Percentiles rank a stretch among this genome's conserved stretches.
Conservation (phyloP, 164 flowering plant species). For the Kalanchoe fedtschenkoi region DNA sequence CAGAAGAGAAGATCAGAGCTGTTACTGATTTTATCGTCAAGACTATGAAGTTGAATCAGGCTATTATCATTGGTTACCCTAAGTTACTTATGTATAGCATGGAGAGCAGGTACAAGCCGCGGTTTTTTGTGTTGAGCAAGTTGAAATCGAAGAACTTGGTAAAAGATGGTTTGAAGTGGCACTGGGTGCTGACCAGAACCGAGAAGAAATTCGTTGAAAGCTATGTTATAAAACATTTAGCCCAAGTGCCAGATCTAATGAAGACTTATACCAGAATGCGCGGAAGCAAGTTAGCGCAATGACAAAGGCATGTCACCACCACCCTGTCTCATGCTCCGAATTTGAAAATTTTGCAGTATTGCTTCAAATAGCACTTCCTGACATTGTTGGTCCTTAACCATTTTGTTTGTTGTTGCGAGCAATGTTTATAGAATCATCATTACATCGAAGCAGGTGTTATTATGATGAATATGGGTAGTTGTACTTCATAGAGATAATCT, state of each 20-base stretch:
- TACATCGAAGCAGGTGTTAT: no score
- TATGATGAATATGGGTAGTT: no score
- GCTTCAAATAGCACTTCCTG: not conserved
- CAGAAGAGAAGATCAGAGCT: conserved; percentile 13
- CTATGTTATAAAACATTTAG: conserved; percentile 6
- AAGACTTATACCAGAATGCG: not conserved
- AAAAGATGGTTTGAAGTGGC: not conserved
- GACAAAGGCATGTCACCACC: not conserved
- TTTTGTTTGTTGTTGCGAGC: no score
- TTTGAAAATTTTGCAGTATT: not conserved
- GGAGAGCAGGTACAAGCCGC: conserved; percentile 12
- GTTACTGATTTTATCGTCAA: conserved; percentile 8
- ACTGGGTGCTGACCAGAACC: not conserved
- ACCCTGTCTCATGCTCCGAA: no score
- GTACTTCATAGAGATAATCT: no score
- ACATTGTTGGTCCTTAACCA: no score
- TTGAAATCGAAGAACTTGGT: conserved; percentile 10
- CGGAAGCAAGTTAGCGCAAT: not conserved
- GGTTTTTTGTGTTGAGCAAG: conserved; percentile 10
- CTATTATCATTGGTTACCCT: conserved; percentile 4
- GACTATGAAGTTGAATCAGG: conserved; percentile 9
- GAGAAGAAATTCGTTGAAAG: not conserved
- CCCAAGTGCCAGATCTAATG: not conserved
- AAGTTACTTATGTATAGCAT: conserved; percentile 6
- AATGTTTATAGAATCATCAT: no score